These are phyloP conservation scores for Spinacia oleracea DNA, from an alignment of 179 eudicot genomes.

Conservation along the genomic window DNA sequence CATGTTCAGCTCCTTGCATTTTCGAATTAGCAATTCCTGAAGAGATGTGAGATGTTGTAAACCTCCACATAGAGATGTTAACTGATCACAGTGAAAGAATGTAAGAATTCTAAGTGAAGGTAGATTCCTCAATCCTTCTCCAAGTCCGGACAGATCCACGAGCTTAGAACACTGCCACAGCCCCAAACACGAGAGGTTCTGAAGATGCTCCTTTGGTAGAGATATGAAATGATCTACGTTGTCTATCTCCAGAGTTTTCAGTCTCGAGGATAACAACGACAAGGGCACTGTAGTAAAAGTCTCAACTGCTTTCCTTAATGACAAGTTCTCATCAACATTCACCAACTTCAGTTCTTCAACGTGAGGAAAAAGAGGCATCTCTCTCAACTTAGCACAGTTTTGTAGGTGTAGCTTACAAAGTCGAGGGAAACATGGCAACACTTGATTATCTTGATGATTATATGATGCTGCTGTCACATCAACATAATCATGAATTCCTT, in stretches of 20 bases:
- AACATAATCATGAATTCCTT: background rate
- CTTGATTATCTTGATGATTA: background rate
- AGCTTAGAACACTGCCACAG: slow-evolving; percentile 13
- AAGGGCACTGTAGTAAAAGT: background rate
- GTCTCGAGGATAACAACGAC: background rate
- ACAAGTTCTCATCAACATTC: slow-evolving; percentile 10
- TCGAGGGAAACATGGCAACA: slow-evolving; percentile 15
- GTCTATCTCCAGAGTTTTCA: slow-evolving; percentile 17
- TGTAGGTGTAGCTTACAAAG: slow-evolving; percentile 3
- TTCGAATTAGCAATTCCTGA: slow-evolving; percentile 17
- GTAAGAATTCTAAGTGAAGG: background rate
- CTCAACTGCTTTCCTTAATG: slow-evolving; percentile 8
- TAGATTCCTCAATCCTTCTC: slow-evolving; percentile 11
- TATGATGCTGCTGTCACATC: slow-evolving; percentile 5
- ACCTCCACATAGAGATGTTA: slow-evolving; percentile 12
- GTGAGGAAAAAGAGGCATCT: slow-evolving; percentile 25
- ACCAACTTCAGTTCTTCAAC: slow-evolving; percentile 20
- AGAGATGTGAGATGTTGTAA: slow-evolving; percentile 16
- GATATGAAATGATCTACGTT: slow-evolving; percentile 13
- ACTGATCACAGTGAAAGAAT: slow-evolving; percentile 17
- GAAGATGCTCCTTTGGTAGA: slow-evolving; percentile 13
- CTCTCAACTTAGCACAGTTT: slow-evolving; percentile 20
- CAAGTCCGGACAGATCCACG: slow-evolving; percentile 7
- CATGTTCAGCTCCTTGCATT: slow-evolving; percentile 10
- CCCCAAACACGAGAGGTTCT: slow-evolving; percentile 12